Base-by-base conservation (phyloP, 78 protist species). In the Speleostelium caveatum region DNA sequence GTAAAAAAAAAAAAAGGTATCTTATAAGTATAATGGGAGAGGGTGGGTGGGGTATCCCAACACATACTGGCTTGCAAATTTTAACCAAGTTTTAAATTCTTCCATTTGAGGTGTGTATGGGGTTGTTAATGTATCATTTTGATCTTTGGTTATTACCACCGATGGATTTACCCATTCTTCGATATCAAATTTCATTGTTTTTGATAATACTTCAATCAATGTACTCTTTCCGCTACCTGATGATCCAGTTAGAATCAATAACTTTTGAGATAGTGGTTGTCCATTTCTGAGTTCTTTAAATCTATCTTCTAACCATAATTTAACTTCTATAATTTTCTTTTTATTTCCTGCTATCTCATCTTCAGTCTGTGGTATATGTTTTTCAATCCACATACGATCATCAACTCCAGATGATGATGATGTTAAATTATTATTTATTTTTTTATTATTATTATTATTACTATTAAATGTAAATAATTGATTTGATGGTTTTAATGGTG, bases 171-270 rank as follows among this genome's bases (percentile, higher is more conserved):
- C 26, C 91, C 91, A 83, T 60, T 83, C 91, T 7, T 56, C 79
- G 14, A 83, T 67, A 26, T 83, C 63, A 69, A 83, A 83, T 14
- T 56, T 36, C 51, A 67, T 36, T 26, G 28, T 41, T 24, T 69
- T 83, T 28, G 73, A 59, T 51, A 83, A 60, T 38, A 83, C 91
- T 45, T 49, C 59, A 10, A 69, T 60, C 19, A 83, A 22, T 56
- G 91, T 41, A 24, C 69, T 56, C 36, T 83, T 83, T 38, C 91
- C 91, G 30, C 32, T 72, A 41, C 91, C 91, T 6, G 80, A 35
- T 14, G 77, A 79, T 22, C 91, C 91, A 6, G 91, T 83, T 58
- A 83, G 33, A 33, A 83, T 68, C 51, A 83, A 83, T 63, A 83
- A 33, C 55, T 80, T 78, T 65, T 78, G 36, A 19, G 33, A 39